These are phyloP conservation scores for Leptodontidium sp. DNA, from an alignment of 2,329 filamentous ascomycete species.

Conservation along the genomic window DNA sequence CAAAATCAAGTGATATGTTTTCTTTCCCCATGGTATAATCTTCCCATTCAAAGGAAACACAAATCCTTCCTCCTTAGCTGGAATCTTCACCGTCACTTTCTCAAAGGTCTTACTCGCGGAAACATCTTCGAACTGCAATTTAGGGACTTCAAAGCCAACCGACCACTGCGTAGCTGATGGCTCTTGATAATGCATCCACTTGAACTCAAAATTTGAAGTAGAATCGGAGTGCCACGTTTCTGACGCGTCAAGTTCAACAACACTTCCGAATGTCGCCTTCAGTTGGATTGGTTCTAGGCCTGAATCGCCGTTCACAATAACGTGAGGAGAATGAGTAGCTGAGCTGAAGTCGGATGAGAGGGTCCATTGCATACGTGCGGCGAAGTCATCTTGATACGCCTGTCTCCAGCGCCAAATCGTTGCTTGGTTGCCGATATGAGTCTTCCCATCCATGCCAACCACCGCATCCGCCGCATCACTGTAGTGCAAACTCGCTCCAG, in stretches of 20 bases:
- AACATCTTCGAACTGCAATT: conserved; percentile 46
- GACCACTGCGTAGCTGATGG: conserved; percentile 53
- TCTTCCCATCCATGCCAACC: conserved; percentile 46
- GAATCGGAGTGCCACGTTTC: background rate
- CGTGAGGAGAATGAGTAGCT: conserved; percentile 57
- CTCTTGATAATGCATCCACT: conserved; percentile 59
- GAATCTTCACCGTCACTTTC: conserved; percentile 50
- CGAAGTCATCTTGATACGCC: conserved; percentile 61
- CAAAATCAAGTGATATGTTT: conserved; percentile 58
- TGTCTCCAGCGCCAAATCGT: conserved; percentile 62
- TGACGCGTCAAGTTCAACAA: no score
- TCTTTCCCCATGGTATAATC: conserved; percentile 31
- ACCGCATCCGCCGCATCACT: conserved; percentile 49
- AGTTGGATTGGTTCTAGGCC: conserved; percentile 27
- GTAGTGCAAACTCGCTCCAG: conserved; percentile 39
- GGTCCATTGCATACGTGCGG: conserved; percentile 57
- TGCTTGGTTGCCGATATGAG: conserved; percentile 52
- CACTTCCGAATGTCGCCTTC: no score
- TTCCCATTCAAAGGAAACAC: conserved; percentile 48
- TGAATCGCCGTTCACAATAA: conserved; percentile 52
- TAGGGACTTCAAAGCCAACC: conserved; percentile 51
- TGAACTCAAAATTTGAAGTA: conserved; percentile 49
- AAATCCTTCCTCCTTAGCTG: conserved; percentile 52
- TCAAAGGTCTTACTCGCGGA: conserved; percentile 40
- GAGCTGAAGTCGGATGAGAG: conserved; percentile 47